Conservation (phyloP, 371 early-diverging fungal genomes). For the Capillidium heterosporum region DNA sequence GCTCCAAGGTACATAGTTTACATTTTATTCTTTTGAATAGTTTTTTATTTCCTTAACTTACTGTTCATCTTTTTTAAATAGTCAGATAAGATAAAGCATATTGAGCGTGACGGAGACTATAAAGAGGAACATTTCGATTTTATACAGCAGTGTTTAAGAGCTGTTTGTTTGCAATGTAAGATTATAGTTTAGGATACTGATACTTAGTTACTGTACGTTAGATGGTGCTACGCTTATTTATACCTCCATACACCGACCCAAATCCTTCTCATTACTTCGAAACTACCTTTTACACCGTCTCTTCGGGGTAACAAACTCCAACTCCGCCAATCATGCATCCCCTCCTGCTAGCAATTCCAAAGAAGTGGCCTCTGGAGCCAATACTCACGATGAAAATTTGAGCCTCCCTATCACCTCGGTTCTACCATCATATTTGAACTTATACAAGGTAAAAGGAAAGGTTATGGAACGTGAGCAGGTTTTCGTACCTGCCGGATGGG, state of each 20-base stretch:
- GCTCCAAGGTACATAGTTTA: slow-evolving; percentile 53
- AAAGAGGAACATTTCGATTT: slow-evolving; percentile 87
- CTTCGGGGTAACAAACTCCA: slow-evolving; percentile 11
- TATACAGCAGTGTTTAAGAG: slow-evolving; percentile 82
- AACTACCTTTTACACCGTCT: slow-evolving; percentile 71
- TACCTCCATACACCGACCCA: slow-evolving; percentile 61
- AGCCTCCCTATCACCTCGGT: slow-evolving; percentile 9
- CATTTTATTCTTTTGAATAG: background rate
- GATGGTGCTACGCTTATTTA: slow-evolving; percentile 87
- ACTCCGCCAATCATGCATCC: background rate
- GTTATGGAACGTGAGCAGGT: slow-evolving; percentile 77
- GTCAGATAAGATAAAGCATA: slow-evolving; percentile 54
- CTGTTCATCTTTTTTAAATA: slow-evolving; percentile 10
- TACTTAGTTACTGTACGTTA: slow-evolving; percentile 11
- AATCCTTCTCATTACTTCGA: slow-evolving; percentile 53
- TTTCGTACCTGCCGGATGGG: slow-evolving; percentile 85
- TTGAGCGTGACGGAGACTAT: slow-evolving; percentile 71
- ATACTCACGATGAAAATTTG: background rate
- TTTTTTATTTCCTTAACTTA: background rate
- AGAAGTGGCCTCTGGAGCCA: no score
- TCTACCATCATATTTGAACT: slow-evolving; percentile 1
- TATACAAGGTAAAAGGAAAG: slow-evolving; percentile 44
- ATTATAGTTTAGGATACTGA: background rate
- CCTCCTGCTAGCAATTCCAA: slow-evolving; percentile 4
- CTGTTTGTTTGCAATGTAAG: slow-evolving; percentile 80